Evolutionary conservation across 2,329 filamentous ascomycete genomes (phyloP).

Genomic region (Colletotrichum aenigma): DNA sequence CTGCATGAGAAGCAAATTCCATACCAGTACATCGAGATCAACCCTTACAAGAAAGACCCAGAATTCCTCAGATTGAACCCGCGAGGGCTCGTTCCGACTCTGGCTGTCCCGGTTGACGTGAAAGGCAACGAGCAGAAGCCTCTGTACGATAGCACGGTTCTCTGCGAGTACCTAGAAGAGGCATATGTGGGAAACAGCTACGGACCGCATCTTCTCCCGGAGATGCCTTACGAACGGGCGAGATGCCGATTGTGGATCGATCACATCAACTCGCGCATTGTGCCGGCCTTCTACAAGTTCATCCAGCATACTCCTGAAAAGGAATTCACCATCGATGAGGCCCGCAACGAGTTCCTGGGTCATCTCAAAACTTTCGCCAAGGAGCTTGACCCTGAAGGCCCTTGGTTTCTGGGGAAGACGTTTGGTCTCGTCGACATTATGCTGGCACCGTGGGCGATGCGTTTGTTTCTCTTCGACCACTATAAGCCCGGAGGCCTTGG

Average conservation of each 20-base stretch:
- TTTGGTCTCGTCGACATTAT: slow-evolving; percentile 74
- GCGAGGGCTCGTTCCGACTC: slow-evolving; percentile 75
- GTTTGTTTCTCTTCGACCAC: slow-evolving; percentile 76
- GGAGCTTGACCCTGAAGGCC: slow-evolving; percentile 62
- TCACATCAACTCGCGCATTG: slow-evolving; percentile 69
- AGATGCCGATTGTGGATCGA: slow-evolving; percentile 75
- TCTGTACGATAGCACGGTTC: slow-evolving; percentile 74
- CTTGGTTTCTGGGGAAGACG: slow-evolving; percentile 69
- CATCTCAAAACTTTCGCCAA: slow-evolving; percentile 64
- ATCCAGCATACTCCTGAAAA: slow-evolving; percentile 60
- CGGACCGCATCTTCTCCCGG: slow-evolving; percentile 58
- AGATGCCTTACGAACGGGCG: slow-evolving; percentile 67
- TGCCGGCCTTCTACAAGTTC: slow-evolving; percentile 71
- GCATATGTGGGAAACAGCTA: slow-evolving; percentile 58
- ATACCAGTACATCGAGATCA: slow-evolving; percentile 79
- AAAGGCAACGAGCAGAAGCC: slow-evolving; percentile 50
- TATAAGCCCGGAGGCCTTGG: slow-evolving; percentile 66
- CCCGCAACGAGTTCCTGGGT: slow-evolving; percentile 60
- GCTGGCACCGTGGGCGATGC: slow-evolving; percentile 74
- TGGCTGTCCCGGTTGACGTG: slow-evolving; percentile 50
- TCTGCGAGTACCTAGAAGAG: slow-evolving; percentile 80
- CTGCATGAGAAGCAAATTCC: slow-evolving; percentile 75
- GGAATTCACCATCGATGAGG: slow-evolving; percentile 52
- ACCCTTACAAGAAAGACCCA: slow-evolving; percentile 75
- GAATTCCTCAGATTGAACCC: slow-evolving; percentile 75